phyloP scores from a whole-genome alignment of 2,329 filamentous ascomycete species.

The Cercospora zeae-maydis region DNA sequence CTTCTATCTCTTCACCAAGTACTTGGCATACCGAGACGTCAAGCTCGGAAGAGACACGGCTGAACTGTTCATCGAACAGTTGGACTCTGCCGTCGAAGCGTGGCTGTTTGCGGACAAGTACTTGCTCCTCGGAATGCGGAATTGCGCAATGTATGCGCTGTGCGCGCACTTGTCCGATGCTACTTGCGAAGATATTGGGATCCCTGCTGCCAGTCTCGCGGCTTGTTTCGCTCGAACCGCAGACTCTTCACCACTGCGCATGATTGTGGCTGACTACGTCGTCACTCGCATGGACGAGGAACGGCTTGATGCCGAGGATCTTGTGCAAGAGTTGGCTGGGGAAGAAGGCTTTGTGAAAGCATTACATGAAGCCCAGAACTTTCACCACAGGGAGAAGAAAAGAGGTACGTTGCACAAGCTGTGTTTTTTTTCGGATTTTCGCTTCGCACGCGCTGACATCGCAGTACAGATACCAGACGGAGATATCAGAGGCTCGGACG shows the following conservation, averaged over 20 bases:
- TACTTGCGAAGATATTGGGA: neutral
- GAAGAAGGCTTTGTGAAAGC: neutral
- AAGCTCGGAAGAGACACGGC: neutral
- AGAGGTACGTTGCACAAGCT: too few relatives aligned
- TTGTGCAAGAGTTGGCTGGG: neutral
- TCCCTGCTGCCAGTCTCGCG: neutral
- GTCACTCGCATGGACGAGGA: neutral
- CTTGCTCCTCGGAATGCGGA: neutral
- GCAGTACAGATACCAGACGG: too few relatives aligned
- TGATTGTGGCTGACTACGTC: slow-evolving; percentile 2
- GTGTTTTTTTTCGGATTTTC: too few relatives aligned
- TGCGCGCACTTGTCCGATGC: neutral
- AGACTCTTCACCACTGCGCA: neutral
- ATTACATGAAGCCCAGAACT: neutral
- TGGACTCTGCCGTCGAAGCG: neutral
- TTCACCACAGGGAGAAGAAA: neutral
- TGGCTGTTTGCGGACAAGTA: slow-evolving; percentile 9
- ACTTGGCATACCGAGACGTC: neutral
- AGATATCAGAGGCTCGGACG: too few relatives aligned
- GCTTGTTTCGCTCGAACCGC: neutral
- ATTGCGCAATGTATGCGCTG: neutral
- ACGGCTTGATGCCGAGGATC: neutral
- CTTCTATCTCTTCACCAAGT: neutral
- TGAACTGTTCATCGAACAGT: neutral
- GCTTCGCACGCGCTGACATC: too few relatives aligned